phyloP scores from a whole-genome alignment of 768 basidiomycete genomes.

The Leccinum rimulosum region DNA sequence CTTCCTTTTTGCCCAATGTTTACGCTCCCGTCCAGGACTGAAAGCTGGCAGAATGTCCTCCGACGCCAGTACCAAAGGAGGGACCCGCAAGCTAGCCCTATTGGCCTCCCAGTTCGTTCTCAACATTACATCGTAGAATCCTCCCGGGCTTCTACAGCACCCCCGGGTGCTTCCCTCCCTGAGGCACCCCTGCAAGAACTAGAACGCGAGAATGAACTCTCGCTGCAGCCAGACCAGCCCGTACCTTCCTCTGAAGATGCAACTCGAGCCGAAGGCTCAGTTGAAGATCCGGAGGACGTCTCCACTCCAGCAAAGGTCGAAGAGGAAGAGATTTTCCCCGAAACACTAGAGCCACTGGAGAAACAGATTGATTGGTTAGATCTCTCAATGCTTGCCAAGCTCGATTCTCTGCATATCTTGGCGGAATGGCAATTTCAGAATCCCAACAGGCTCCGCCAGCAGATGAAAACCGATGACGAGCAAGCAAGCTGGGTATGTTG shows the following conservation, averaged over 20 bases:
- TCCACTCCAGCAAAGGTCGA: conserved; percentile 19
- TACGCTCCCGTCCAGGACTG: conserved; percentile 43
- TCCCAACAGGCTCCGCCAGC: conserved; percentile 58
- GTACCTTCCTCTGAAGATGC: conserved; percentile 4
- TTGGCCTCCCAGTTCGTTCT: conserved; percentile 49
- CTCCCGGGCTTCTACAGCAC: conserved; percentile 30
- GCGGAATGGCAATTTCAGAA: conserved; percentile 90
- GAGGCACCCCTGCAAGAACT: conserved; percentile 9
- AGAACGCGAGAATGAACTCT: conserved; percentile 14
- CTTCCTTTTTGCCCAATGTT: conserved; percentile 16
- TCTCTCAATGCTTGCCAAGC: conserved; percentile 66
- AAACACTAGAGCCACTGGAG: conserved; percentile 26
- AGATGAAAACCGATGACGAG: conserved; percentile 82
- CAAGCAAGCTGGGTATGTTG: conserved; percentile 69
- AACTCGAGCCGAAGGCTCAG: not conserved
- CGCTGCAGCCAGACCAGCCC: conserved; percentile 8
- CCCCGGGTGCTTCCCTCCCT: conserved; percentile 6
- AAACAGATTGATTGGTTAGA: conserved; percentile 66
- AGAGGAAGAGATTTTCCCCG: conserved; percentile 18
- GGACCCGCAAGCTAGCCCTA: conserved; percentile 66
- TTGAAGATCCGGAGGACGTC: conserved; percentile 1
- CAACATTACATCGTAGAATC: conserved; percentile 24
- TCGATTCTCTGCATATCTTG: conserved; percentile 70
- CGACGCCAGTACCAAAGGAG: conserved; percentile 77
- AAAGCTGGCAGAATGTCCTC: conserved; percentile 77